These are phyloP conservation scores for Polygonum aviculare DNA, from an alignment of 148 eudicot species.

Conservation along the genomic window DNA sequence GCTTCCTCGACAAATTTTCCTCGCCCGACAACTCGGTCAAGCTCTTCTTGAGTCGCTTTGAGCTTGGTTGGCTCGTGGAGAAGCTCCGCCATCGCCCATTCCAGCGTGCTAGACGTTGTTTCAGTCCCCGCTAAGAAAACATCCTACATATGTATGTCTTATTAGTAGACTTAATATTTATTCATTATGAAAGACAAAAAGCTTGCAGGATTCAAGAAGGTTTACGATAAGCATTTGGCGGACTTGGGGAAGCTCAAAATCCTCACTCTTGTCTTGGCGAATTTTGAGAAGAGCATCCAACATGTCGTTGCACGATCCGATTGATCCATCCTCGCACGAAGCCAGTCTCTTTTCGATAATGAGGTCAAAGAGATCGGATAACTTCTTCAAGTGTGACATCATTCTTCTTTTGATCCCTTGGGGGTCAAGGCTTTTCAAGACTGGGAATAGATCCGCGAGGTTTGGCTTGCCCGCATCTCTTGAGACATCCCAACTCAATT, in stretches of 20 bases:
- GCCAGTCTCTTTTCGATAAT: conserved; percentile 8
- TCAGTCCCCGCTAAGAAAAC: not conserved
- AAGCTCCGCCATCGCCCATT: conserved; percentile 43
- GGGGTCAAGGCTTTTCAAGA: conserved; percentile 19
- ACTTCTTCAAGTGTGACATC: conserved; percentile 14
- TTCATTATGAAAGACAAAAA: not conserved
- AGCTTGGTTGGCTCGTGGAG: conserved; percentile 13
- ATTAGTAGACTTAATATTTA: not conserved
- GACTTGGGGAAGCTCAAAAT: conserved; percentile 11
- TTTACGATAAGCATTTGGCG: conserved; percentile 21
- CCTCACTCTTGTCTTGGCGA: not conserved
- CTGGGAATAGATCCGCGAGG: conserved; percentile 24
- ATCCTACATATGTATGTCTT: not conserved
- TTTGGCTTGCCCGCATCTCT: conserved; percentile 24
- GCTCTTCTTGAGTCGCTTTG: conserved; percentile 18
- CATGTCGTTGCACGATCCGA: not conserved
- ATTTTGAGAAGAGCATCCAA: not conserved
- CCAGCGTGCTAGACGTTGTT: conserved; percentile 30
- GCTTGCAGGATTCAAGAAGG: not conserved
- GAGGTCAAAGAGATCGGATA: conserved; percentile 14
- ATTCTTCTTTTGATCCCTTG: conserved; percentile 17
- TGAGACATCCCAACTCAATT: conserved; percentile 15
- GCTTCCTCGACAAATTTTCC: conserved; percentile 20
- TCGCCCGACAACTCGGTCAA: conserved; percentile 17
- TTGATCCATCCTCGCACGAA: not conserved